These are phyloP conservation scores for Tetraselmis chui DNA, from an alignment of 139 green algal species.

Conservation along the genomic window DNA sequence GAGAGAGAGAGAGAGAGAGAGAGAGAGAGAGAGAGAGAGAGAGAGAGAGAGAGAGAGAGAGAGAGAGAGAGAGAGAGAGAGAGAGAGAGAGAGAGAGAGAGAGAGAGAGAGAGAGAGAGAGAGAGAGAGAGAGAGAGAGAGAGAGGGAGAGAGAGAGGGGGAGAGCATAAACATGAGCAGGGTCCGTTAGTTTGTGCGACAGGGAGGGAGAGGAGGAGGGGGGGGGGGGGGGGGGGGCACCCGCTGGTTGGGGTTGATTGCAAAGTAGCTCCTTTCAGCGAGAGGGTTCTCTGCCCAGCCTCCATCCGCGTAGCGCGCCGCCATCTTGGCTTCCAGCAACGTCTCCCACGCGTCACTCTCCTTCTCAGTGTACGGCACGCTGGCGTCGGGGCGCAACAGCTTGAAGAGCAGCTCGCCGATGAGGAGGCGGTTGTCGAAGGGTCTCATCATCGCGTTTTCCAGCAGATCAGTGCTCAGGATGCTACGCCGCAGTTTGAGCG, in stretches of 20 bases:
- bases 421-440: background rate
- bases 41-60: no score
- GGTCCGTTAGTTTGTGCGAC: no score
- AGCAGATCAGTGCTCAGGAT: background rate
- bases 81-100: no score
- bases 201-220: no score
- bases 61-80: no score
- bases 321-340: constrained; percentile 1
- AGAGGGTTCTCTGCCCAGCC: background rate
- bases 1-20: no score
- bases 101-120: no score
- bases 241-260: background rate
- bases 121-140: no score
- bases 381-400: background rate
- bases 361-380: background rate
- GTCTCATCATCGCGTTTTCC: background rate
- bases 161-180: no score
- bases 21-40: no score
- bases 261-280: background rate
- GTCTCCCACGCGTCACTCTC: background rate
- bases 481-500: background rate
- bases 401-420: constrained; percentile 1
- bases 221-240: background rate
- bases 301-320: background rate
- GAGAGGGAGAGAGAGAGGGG: no score